Percentiles rank a stretch among this genome's conserved stretches.
Evolutionary conservation across 108 stramenopile species (phyloP).

Genomic region (Skeletonema potamos): DNA sequence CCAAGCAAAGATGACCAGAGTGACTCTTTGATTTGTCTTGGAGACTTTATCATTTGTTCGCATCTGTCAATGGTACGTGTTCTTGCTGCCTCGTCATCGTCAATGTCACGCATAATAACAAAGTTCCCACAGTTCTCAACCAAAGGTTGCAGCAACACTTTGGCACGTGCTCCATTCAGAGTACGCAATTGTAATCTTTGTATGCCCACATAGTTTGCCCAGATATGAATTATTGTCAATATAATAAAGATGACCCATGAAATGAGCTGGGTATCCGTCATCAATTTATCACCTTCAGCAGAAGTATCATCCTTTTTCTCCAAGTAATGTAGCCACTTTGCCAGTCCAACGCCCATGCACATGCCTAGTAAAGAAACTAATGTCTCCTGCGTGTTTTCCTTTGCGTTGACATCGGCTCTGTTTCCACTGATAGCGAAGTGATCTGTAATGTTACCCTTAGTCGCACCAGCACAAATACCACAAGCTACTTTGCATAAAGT

Average conservation of each 20-base stretch:
- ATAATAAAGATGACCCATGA: slow-evolving; percentile 80
- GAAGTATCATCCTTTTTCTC: slow-evolving; percentile 27
- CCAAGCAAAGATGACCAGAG: slow-evolving; percentile 32
- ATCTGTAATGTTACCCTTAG: slow-evolving; percentile 88
- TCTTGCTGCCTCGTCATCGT: background rate
- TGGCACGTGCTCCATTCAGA: slow-evolving; percentile 64
- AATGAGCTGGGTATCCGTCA: slow-evolving; percentile 28
- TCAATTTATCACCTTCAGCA: background rate
- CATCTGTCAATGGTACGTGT: background rate
- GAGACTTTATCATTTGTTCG: slow-evolving; percentile 4
- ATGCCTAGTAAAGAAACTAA: slow-evolving; percentile 92
- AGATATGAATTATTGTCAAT: slow-evolving; percentile 88
- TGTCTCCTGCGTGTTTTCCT: slow-evolving; percentile 96
- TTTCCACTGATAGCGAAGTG: slow-evolving; percentile 80
- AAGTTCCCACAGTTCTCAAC: slow-evolving; percentile 33
- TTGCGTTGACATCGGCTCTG: slow-evolving; percentile 91
- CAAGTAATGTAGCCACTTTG: slow-evolving; percentile 46
- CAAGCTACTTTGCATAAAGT: slow-evolving; percentile 90
- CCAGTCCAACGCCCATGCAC: slow-evolving; percentile 68
- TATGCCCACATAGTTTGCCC: slow-evolving; percentile 91
- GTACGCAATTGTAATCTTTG: slow-evolving; percentile 71
- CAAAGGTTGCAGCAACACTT: slow-evolving; percentile 18
- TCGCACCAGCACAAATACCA: slow-evolving; percentile 85
- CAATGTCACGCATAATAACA: background rate
- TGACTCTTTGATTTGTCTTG: slow-evolving; percentile 39